A percentile compares a stretch with the other conserved stretches of the same genome.
phyloP scores from a whole-genome alignment of 768 basidiomycete genomes.

The Boletellus ananas region DNA sequence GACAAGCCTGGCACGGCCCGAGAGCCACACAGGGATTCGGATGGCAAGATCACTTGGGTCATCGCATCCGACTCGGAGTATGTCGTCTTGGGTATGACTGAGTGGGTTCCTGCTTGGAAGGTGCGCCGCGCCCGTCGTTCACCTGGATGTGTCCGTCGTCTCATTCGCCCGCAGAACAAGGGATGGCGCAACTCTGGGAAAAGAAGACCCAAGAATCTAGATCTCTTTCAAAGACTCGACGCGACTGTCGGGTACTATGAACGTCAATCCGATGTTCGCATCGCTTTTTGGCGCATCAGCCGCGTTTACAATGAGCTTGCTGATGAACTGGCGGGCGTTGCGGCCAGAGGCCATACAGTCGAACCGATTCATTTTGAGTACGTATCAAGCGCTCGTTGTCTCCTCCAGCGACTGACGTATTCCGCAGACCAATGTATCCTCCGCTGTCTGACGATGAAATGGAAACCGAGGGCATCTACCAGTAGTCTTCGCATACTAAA shows the following conservation, averaged over 20 bases:
- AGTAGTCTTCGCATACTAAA: neutral
- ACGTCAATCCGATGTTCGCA: conserved; percentile 1
- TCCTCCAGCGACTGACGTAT: neutral
- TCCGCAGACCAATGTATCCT: neutral
- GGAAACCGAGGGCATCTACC: neutral
- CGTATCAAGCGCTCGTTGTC: neutral
- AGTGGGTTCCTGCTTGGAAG: conserved; percentile 36
- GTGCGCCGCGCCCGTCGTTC: conserved; percentile 2
- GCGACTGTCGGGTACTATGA: conserved; percentile 1
- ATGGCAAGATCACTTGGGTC: conserved; percentile 9
- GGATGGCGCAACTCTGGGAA: conserved; percentile 9
- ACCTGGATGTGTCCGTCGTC: neutral
- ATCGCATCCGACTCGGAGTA: conserved; percentile 36
- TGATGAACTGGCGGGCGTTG: conserved; percentile 7
- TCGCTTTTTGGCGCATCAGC: conserved; percentile 14
- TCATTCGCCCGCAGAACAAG: neutral
- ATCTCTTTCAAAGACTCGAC: conserved; percentile 15
- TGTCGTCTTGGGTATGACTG: conserved; percentile 33
- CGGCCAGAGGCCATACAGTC: conserved; percentile 4
- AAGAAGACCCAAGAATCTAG: conserved; percentile 14
- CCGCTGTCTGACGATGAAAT: conserved; percentile 2
- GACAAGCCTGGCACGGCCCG: too few relatives aligned
- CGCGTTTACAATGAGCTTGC: conserved; percentile 13
- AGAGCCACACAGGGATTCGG: neutral
- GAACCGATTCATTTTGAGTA: conserved; percentile 2